A percentile compares a stretch with the other conserved stretches of the same genome.
Evolutionary conservation across 352 stramenopile genomes (phyloP).

Genomic region (Pelagophyceae sp.): DNA sequence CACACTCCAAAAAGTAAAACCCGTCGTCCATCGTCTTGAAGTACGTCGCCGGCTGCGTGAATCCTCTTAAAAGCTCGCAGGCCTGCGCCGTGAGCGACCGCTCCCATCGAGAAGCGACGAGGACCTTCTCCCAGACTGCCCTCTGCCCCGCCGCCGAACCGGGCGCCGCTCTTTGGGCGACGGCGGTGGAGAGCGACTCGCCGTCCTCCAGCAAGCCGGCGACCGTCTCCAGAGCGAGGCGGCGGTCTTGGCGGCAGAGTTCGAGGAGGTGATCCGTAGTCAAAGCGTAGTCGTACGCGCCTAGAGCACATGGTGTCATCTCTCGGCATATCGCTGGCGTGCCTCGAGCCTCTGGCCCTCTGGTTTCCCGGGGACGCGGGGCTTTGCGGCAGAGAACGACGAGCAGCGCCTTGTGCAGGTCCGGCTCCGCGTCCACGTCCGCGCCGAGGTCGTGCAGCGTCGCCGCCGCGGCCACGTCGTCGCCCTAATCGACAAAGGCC

Average conservation of each 20-base stretch:
- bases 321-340: too few relatives aligned
- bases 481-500: not conserved
- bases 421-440: slow-evolving; percentile 28
- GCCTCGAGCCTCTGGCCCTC: too few relatives aligned
- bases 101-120: slow-evolving; percentile 35
- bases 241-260: slow-evolving; percentile 37
- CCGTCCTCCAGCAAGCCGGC: slow-evolving; percentile 42
- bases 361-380: too few relatives aligned
- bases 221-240: slow-evolving; percentile 42
- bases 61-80: slow-evolving; percentile 40
- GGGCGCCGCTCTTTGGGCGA: slow-evolving; percentile 39
- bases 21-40: slow-evolving; percentile 22
- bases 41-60: slow-evolving; percentile 43
- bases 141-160: slow-evolving; percentile 22
- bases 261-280: slow-evolving; percentile 47
- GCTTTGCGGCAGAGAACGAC: slow-evolving; percentile 39
- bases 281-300: slow-evolving; percentile 40
- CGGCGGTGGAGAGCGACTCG: slow-evolving; percentile 41
- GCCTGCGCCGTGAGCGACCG: slow-evolving; percentile 43
- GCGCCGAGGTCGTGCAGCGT: not conserved
- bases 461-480: not conserved
- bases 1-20: slow-evolving; percentile 15
- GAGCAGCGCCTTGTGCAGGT: slow-evolving; percentile 47
- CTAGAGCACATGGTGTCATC: too few relatives aligned
- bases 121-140: slow-evolving; percentile 45